phyloP scores from a whole-genome alignment of 73 alveolate species.

The Tetrahymena borealis region DNA sequence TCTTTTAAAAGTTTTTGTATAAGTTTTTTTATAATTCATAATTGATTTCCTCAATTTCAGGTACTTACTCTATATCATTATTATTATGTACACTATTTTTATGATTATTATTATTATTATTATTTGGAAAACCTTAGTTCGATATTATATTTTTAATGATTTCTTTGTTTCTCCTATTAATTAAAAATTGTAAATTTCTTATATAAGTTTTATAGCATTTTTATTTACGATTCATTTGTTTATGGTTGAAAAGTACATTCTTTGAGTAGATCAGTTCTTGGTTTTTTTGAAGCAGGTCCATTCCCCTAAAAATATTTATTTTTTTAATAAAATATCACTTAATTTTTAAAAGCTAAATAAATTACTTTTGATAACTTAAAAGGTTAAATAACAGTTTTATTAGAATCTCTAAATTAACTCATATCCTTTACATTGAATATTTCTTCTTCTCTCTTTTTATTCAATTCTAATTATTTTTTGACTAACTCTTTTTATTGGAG shows the following conservation, averaged over 20 bases:
- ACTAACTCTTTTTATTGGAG: conserved; percentile 10
- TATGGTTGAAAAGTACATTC: background rate
- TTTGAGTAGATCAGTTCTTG: background rate
- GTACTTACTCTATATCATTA: background rate
- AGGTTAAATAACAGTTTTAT: background rate
- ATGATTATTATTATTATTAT: background rate
- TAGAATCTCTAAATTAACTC: background rate
- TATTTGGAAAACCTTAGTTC: background rate
- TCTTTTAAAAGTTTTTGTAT: background rate
- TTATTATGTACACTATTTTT: background rate
- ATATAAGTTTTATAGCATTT: background rate
- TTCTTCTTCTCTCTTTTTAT: conserved; percentile 19
- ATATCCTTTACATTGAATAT: conserved; percentile 8
- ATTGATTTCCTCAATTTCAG: background rate
- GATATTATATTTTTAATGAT: background rate
- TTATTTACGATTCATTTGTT: background rate
- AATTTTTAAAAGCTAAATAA: background rate
- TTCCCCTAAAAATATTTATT: background rate
- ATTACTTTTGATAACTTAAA: background rate
- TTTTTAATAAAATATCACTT: too few relatives aligned
- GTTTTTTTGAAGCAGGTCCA: background rate
- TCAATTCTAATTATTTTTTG: background rate
- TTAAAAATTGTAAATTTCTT: background rate
- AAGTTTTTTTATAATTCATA: background rate
- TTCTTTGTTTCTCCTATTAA: background rate